A percentile compares a stretch with the other conserved stretches of the same genome.
phyloP scores from a whole-genome alignment of 768 basidiomycete species.

The Suillus alpinus region DNA sequence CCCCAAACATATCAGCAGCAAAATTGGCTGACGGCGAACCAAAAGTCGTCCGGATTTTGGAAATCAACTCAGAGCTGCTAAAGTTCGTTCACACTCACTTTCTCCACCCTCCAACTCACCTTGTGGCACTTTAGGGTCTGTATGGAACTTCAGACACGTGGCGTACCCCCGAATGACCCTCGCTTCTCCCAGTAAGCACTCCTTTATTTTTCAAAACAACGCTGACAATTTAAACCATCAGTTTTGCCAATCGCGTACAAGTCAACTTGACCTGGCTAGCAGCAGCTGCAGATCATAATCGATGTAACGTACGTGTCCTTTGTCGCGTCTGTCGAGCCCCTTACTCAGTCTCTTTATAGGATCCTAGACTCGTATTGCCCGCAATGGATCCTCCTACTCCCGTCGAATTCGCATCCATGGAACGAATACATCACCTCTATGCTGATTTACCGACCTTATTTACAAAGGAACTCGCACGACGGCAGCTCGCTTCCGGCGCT shows the following conservation, averaged over 20 bases:
- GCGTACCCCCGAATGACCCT: conserved; percentile 43
- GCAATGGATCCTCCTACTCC: conserved; percentile 53
- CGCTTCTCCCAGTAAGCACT: conserved; percentile 56
- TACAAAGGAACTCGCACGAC: conserved; percentile 55
- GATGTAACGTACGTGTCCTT: conserved; percentile 41
- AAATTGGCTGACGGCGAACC: conserved; percentile 28
- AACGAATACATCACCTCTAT: conserved; percentile 68
- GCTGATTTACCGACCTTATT: conserved; percentile 58
- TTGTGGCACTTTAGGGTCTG: conserved; percentile 44
- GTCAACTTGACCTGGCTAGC: conserved; percentile 73
- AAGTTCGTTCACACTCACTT: conserved; percentile 43
- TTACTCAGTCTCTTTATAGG: conserved; percentile 20
- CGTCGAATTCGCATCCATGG: conserved; percentile 50
- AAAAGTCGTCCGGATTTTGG: conserved; percentile 61
- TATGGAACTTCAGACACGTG: conserved; percentile 57
- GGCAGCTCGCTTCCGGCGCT: conserved; percentile 29
- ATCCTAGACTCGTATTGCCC: conserved; percentile 44
- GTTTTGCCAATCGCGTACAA: conserved; percentile 62
- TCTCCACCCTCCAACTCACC: conserved; percentile 2
- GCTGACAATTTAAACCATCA: conserved; percentile 27
- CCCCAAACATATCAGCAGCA: conserved; percentile 19
- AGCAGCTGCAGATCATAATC: conserved; percentile 57
- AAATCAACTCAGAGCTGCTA: conserved; percentile 67
- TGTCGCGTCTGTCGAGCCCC: conserved; percentile 2
- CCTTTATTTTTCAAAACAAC: background rate